Evolutionary conservation across 305 asterid species (phyloP), one percentile per base, ranked within the genome.

Genomic region (Plantago coronopus): DNA sequence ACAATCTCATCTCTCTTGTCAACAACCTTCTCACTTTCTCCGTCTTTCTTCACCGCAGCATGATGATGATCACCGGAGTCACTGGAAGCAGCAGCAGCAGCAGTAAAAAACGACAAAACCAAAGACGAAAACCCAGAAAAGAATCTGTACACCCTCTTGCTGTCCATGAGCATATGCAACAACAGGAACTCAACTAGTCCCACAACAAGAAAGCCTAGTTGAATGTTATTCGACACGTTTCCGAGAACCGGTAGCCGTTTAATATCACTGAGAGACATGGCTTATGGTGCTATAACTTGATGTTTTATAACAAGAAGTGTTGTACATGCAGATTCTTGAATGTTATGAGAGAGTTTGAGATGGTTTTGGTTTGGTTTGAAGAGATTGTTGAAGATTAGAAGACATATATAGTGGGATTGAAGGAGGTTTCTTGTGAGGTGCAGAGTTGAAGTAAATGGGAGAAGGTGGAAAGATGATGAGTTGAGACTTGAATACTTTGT

Each of bases 131-230:
- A 62, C 63, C 72, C 62, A 0, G 62, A 37, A 31, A 75, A 70
- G 31, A 75, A 62, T 16, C 13, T 46, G 71, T 57, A 49, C 51
- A 71, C 38, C 25, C 59, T 74, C 59, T 40, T 67, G 49, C 68
- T 21, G 62, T 76, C 74, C 17, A 72, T 55, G 51, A 75, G 48
- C 10, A 77, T 17, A 40, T 45, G 77, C 40, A 74, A 11, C 48
- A 81, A 21, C 49, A 69, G 40, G 55, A 75, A 66, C 37, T 79
- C 78, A 23, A 76, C 23, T 48, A 81, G 55, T 22, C 81, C 88
- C 38, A 68, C 16, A 37, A 43, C 40, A 9, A 59, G 49, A 8
- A 59, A 43, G 13, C 49, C 31, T 0, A 50, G 57, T 22, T 59
- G 63, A 43, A 43, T 43, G 23, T 29, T 42, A 23, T 44, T 57